These are phyloP conservation scores for Fusarium chaquense DNA, from an alignment of 2,329 filamentous ascomycete genomes.

Conservation along the genomic window DNA sequence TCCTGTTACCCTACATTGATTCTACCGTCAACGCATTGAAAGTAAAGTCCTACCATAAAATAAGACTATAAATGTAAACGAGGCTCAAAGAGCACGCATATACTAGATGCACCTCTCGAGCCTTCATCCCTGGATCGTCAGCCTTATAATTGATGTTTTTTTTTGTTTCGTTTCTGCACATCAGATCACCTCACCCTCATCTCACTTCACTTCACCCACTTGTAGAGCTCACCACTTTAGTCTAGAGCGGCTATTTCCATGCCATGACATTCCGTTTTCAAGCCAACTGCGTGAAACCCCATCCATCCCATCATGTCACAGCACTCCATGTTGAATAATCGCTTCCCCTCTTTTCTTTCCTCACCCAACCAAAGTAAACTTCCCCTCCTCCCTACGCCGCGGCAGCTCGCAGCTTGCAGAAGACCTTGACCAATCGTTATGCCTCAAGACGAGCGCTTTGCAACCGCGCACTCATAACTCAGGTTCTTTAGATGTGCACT, in stretches of 20 bases:
- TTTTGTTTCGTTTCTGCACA: constrained; percentile 10
- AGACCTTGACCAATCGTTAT: constrained; percentile 31
- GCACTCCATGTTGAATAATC: constrained; percentile 8
- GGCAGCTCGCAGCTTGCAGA: constrained; percentile 28
- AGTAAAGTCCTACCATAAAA: constrained; percentile 1
- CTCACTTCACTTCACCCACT: constrained; percentile 3
- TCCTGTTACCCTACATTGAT: constrained; percentile 16
- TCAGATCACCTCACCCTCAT: background rate
- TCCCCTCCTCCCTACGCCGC: constrained; percentile 3
- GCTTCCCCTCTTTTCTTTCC: constrained; percentile 14
- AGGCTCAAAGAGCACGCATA: background rate
- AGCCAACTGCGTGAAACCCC: constrained; percentile 10
- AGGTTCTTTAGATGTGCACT: constrained; percentile 19
- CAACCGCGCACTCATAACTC: constrained; percentile 15
- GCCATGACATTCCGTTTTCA: constrained; percentile 1
- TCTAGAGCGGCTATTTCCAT: constrained; percentile 14
- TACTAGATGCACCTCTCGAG: constrained; percentile 21
- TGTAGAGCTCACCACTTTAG: background rate
- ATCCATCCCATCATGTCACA: constrained; percentile 29
- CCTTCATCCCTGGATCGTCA: constrained; percentile 31
- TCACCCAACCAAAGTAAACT: constrained; percentile 18
- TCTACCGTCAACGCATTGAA: background rate
- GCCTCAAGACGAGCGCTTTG: background rate
- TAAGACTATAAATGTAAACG: background rate
- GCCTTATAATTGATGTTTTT: constrained; percentile 28